Evolutionary conservation across 371 early-diverging fungal species (phyloP), one percentile per base, ranked within the genome.

Genomic region (Mortierella sp.): DNA sequence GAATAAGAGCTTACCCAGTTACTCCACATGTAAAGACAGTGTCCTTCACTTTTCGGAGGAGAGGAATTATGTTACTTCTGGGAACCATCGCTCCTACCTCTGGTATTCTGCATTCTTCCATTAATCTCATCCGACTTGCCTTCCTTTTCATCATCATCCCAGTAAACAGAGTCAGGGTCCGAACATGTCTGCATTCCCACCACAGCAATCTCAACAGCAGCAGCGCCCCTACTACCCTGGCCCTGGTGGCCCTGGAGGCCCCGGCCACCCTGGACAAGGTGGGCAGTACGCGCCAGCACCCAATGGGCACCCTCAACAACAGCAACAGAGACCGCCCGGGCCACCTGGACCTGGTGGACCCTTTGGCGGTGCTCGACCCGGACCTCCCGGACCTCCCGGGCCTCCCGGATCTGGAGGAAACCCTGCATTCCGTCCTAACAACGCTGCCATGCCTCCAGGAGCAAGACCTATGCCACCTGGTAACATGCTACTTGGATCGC

Each of bases 401-500:
- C 67, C 62, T 23, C 37, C 37, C 9, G 37, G 37, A 37, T 9
- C 37, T 9, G 37, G 37, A 5, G 70, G 70, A 18, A 63, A 56
- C 25, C 72, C 77, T 23, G 66, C 51, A 1, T 57, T 66, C 23
- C 53, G 75, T 48, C 70, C 75, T 14, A 66, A 64, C 43, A 66
- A 59, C 19, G 50, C 5, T 9, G 37, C 37, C 37, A 37, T 57
- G 52, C 52, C 70, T 3, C 70, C 70, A 23, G 77, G 72, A 14
- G 67, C 62, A 15, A 68, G 72, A 30, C 76, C 72, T 16, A 72
- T 76, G 72, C 76, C 65, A 29, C 72, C 76, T 23, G 71, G 76
- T 66, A 71, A 57, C 14, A 23, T 19, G 46, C 37, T 5, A 37
- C 37, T 37, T 37, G 37, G 37, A 37, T 37, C 37, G 9, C 37